Evolutionary conservation across 2,329 filamentous ascomycete genomes (phyloP).

Genomic region (Calonectria pseudoreteaudii): DNA sequence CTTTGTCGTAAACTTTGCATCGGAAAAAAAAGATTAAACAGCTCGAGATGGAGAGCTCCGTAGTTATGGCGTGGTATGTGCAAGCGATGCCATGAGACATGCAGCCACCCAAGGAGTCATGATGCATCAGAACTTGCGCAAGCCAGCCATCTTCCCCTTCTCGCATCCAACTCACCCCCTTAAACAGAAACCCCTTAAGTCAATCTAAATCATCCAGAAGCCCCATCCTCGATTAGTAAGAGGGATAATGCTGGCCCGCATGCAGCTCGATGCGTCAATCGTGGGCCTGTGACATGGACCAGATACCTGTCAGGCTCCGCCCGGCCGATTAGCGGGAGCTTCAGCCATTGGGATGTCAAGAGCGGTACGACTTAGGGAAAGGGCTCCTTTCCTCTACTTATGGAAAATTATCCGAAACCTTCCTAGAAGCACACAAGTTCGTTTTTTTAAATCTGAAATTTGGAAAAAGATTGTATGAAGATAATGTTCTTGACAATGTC

Average conservation of each 20-base stretch:
- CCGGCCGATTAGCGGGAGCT: conserved; percentile 5
- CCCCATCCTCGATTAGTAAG: background rate
- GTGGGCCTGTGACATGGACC: conserved; percentile 24
- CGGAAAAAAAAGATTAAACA: background rate
- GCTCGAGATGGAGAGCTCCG: conserved; percentile 11
- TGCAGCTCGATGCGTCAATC: conserved; percentile 8
- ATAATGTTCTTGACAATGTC: background rate
- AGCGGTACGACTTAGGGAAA: background rate
- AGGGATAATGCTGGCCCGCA: conserved; percentile 14
- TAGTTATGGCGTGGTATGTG: conserved; percentile 17
- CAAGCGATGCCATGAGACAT: conserved; percentile 3
- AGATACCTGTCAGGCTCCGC: conserved; percentile 11
- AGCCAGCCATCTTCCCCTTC: background rate
- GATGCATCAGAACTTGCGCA: background rate
- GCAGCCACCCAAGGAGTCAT: conserved; percentile 10
- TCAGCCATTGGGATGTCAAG: background rate
- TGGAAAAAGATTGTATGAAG: background rate
- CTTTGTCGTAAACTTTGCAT: conserved; percentile 7
- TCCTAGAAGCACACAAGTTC: background rate
- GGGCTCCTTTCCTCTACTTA: background rate
- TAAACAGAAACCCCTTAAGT: background rate
- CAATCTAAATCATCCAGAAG: background rate
- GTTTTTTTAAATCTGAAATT: background rate
- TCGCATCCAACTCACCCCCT: background rate
- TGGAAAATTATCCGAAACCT: background rate